Conservation (phyloP, 257 asterid species). For the Nicotiana tomentosiformis region DNA sequence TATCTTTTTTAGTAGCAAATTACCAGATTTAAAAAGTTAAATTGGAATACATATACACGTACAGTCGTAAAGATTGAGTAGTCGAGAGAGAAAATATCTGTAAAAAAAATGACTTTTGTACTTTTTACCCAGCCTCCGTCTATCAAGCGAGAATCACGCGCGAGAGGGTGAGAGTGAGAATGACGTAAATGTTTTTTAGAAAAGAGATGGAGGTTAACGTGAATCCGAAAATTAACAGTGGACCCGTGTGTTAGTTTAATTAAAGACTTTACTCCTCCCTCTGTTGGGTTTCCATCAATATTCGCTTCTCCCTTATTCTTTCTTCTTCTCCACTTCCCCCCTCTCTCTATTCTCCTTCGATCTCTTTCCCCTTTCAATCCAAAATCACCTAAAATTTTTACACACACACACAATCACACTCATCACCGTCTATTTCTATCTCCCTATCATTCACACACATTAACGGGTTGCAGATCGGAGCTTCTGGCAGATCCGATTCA, state of each 20-base stretch:
- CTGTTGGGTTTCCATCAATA: not conserved
- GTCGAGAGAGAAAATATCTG: not conserved
- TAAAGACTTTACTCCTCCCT: not conserved
- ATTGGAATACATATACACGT: too few species aligned
- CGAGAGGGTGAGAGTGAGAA: not conserved
- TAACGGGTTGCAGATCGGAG: conserved; percentile 36
- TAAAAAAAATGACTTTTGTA: not conserved
- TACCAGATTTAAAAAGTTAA: not conserved
- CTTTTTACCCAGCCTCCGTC: not conserved
- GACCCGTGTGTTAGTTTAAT: not conserved
- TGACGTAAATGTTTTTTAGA: not conserved
- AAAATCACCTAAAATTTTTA: not conserved
- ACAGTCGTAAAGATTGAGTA: too few species aligned
- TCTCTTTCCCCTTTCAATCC: not conserved
- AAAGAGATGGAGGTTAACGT: not conserved
- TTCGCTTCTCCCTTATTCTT: not conserved
- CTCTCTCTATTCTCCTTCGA: not conserved
- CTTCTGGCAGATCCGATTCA: conserved; percentile 36
- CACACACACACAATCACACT: not conserved
- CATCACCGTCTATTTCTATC: not conserved
- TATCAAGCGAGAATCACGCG: not conserved
- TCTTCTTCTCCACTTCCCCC: not conserved
- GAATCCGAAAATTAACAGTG: conserved; percentile 9
- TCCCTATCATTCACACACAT: not conserved
- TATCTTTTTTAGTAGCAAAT: not conserved